These are phyloP conservation scores for Pyrrhoderma noxium DNA, from an alignment of 1,284 basidiomycete genomes.

Conservation along the genomic window DNA sequence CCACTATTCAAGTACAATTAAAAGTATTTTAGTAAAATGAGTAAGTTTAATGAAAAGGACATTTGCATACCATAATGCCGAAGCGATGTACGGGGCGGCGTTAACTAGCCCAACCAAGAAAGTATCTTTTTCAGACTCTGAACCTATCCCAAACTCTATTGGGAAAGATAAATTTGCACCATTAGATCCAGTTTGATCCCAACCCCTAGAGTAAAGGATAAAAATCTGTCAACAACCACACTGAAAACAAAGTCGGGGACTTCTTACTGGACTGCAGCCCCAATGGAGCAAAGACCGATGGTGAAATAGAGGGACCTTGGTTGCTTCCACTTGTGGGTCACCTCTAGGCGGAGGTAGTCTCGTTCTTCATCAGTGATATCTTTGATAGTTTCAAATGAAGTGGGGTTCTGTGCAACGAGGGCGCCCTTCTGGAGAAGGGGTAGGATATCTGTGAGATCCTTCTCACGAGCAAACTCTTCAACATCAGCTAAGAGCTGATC, in stretches of 20 bases:
- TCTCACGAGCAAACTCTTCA: constrained; percentile 38
- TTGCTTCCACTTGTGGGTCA: constrained; percentile 52
- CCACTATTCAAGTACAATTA: constrained; percentile 23
- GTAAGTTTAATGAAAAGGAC: background rate
- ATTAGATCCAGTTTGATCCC: constrained; percentile 58
- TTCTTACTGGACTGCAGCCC: constrained; percentile 58
- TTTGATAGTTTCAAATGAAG: constrained; percentile 41
- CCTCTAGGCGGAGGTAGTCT: constrained; percentile 41
- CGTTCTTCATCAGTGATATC: constrained; percentile 49
- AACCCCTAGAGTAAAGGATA: constrained; percentile 32
- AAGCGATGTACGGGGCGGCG: constrained; percentile 45
- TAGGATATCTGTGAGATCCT: constrained; percentile 39
- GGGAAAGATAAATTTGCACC: constrained; percentile 64
- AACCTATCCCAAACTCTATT: constrained; percentile 36
- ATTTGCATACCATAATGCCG: constrained; percentile 57
- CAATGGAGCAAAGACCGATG: constrained; percentile 50
- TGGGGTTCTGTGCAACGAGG: constrained; percentile 50
- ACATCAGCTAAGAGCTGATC: constrained; percentile 38
- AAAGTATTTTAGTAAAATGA: background rate
- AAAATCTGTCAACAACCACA: too few relatives aligned
- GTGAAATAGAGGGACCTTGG: constrained; percentile 46
- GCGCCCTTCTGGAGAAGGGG: constrained; percentile 47
- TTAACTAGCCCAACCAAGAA: constrained; percentile 45
- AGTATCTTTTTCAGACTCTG: constrained; percentile 28
- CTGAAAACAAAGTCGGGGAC: too few relatives aligned